A percentile compares a stretch with the other conserved stretches of the same genome.
Conservation (phyloP, 352 stramenopile genomes). For the Phytophthora palmivora region DNA sequence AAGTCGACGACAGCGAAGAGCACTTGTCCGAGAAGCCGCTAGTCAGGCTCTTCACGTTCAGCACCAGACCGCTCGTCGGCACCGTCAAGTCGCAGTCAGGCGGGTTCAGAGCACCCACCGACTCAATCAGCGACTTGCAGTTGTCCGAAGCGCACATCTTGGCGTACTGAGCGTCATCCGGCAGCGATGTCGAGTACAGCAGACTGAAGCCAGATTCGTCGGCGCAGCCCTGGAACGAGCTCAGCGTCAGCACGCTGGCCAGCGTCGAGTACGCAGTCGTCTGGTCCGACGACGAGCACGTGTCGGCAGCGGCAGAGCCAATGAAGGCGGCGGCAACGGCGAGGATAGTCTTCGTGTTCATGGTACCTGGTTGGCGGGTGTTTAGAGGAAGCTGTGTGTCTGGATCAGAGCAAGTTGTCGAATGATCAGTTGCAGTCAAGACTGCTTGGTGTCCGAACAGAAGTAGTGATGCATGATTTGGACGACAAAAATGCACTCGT, state of each 20-base stretch:
- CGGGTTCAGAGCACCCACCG: constrained; percentile 29
- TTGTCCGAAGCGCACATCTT: constrained; percentile 40
- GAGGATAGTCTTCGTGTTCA: constrained; percentile 35
- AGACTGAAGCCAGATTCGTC: constrained; percentile 43
- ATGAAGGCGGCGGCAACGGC: constrained; percentile 28
- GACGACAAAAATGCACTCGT: too few species aligned
- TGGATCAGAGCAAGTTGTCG: constrained; percentile 22
- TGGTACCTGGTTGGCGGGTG: constrained; percentile 25
- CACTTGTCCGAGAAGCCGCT: constrained; percentile 35
- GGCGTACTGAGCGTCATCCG: constrained; percentile 31
- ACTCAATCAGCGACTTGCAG: constrained; percentile 35
- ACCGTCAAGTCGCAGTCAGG: constrained; percentile 44
- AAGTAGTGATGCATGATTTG: too few species aligned
- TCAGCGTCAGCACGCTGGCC: constrained; percentile 29
- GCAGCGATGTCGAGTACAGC: constrained; percentile 37
- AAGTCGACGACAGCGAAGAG: constrained; percentile 22
- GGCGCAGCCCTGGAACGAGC: constrained; percentile 33
- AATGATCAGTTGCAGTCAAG: constrained; percentile 4
- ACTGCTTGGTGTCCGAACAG: too few species aligned
- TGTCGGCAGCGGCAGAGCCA: constrained; percentile 21
- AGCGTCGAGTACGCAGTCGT: constrained; percentile 41
- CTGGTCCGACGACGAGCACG: constrained; percentile 25
- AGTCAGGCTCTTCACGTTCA: constrained; percentile 36
- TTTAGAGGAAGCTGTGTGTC: constrained; percentile 19
- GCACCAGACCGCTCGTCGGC: constrained; percentile 35